Evolutionary conservation across 2,329 filamentous ascomycete genomes (phyloP).

Genomic region (Ophidiomyces ophidiicola): DNA sequence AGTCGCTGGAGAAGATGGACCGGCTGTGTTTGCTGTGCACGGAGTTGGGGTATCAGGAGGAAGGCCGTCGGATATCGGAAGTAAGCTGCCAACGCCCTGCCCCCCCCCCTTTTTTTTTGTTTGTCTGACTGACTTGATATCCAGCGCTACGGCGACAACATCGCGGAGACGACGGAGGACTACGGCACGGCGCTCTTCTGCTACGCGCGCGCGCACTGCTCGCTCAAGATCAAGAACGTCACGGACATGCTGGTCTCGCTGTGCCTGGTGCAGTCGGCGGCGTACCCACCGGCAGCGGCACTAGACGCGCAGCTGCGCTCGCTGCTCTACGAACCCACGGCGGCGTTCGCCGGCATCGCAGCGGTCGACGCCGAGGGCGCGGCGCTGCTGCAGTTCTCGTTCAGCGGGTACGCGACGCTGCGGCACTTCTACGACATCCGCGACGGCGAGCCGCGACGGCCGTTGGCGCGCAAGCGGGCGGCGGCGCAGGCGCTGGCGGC

Average conservation of each 20-base stretch:
- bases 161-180: constrained; percentile 58
- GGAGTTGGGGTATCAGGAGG: constrained; percentile 62
- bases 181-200: constrained; percentile 84
- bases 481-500: constrained; percentile 64
- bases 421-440: constrained; percentile 84
- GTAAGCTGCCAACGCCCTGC: constrained; percentile 41
- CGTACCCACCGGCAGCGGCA: constrained; percentile 58
- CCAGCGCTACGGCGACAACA: constrained; percentile 69
- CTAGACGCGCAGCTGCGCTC: constrained; percentile 60
- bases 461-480: constrained; percentile 52
- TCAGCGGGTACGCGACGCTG: constrained; percentile 85
- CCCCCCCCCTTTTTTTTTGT: not conserved
- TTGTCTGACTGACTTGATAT: constrained; percentile 2
- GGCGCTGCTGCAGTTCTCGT: constrained; percentile 66
- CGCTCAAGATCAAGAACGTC: constrained; percentile 69
- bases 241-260: constrained; percentile 78
- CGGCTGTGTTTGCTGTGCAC: constrained; percentile 69
- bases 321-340: constrained; percentile 59
- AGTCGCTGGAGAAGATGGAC: constrained; percentile 61
- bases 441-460: constrained; percentile 49
- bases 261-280: constrained; percentile 71
- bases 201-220: constrained; percentile 72
- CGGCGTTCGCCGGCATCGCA: constrained; percentile 59
- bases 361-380: constrained; percentile 69
- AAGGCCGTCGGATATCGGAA: constrained; percentile 71